Evolutionary conservation across 1,139 yeast species (phyloP).

Genomic region (Geotrichum aggregatum): DNA sequence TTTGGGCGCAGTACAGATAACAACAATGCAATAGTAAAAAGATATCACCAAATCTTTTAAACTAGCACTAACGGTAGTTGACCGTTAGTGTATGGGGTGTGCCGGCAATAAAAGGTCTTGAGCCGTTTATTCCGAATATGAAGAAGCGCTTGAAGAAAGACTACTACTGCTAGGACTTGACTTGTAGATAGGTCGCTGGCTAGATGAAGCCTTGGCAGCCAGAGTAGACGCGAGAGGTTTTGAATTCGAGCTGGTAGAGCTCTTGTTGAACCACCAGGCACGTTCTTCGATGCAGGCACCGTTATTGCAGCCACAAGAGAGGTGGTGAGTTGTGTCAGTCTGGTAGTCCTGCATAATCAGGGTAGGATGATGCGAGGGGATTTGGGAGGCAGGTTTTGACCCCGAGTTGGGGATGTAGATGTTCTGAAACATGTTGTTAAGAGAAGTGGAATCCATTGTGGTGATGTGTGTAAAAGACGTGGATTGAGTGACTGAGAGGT

Average conservation of each 20-base stretch:
- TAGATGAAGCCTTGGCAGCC: constrained; percentile 5
- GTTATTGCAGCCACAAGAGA: constrained; percentile 48
- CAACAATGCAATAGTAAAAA: too few relatives aligned
- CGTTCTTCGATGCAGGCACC: constrained; percentile 46
- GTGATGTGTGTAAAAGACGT: too few relatives aligned
- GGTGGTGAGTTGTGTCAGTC: constrained; percentile 45
- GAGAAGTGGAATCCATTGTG: constrained; percentile 44
- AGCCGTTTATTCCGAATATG: constrained; percentile 1
- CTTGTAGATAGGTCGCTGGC: constrained; percentile 2
- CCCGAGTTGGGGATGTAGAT: constrained; percentile 44
- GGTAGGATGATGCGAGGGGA: constrained; percentile 19
- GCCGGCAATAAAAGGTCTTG: neutral
- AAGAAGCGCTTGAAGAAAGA: constrained; percentile 10
- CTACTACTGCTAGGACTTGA: constrained; percentile 13
- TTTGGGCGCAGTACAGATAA: too few relatives aligned
- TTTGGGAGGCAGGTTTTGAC: constrained; percentile 28
- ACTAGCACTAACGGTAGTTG: too few relatives aligned
- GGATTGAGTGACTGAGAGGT: neutral
- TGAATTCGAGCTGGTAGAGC: neutral
- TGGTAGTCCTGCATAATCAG: constrained; percentile 37
- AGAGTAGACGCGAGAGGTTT: neutral
- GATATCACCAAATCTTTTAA: too few relatives aligned
- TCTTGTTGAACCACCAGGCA: constrained; percentile 44
- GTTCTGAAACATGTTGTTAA: constrained; percentile 41
- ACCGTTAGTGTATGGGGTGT: too few relatives aligned